A percentile compares a stretch with the other conserved stretches of the same genome.
Evolutionary conservation across 2,329 filamentous ascomycete species (phyloP).

Genomic region (Ilyonectria robusta): DNA sequence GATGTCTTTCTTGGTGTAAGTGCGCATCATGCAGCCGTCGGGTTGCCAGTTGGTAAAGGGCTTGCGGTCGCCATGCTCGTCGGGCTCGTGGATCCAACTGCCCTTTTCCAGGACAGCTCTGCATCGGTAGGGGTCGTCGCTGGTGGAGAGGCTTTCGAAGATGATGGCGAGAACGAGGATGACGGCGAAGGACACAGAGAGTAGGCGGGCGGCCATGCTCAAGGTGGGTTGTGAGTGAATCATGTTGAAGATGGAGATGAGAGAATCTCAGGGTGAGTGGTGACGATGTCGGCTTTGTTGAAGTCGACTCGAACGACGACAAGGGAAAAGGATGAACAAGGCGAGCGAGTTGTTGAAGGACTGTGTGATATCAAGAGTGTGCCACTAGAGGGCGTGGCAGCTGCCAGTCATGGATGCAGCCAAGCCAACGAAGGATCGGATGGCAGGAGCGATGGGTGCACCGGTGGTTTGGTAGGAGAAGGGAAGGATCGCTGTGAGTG

Average conservation of each 20-base stretch:
- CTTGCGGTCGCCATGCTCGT: slow-evolving; percentile 45
- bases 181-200: slow-evolving; percentile 41
- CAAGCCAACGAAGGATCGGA: too few relatives aligned
- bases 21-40: slow-evolving; percentile 70
- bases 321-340: too few relatives aligned
- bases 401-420: too few relatives aligned
- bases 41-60: slow-evolving; percentile 70
- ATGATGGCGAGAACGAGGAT: slow-evolving; percentile 35
- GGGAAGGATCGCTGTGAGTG: too few relatives aligned
- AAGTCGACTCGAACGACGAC: too few relatives aligned
- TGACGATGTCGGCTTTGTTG: too few relatives aligned
- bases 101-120: slow-evolving; percentile 65
- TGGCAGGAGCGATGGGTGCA: too few relatives aligned
- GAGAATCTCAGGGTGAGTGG: too few relatives aligned
- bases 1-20: slow-evolving; percentile 68
- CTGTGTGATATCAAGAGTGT: too few relatives aligned
- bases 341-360: too few relatives aligned
- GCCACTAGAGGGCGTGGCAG: too few relatives aligned
- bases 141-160: slow-evolving; percentile 29
- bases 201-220: slow-evolving; percentile 29
- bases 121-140: slow-evolving; percentile 67
- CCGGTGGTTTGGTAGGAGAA: too few relatives aligned
- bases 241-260: slow-evolving; percentile 29
- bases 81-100: slow-evolving; percentile 60
- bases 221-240: slow-evolving; percentile 21